These are phyloP conservation scores for Pseudohalonectria lignicola DNA, from an alignment of 2,329 filamentous ascomycete species.

Conservation along the genomic window DNA sequence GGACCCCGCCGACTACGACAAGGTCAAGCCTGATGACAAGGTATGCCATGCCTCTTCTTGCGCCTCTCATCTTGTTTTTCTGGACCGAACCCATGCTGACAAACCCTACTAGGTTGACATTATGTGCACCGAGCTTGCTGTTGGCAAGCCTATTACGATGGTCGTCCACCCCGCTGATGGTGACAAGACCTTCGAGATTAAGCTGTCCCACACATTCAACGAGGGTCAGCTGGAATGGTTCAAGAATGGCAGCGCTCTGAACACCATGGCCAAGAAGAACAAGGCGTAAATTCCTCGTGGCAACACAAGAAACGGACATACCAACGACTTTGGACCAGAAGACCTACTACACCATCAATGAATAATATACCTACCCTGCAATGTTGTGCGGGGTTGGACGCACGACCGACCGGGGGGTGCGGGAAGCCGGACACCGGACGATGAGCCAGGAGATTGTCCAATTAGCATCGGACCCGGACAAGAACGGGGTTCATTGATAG, in stretches of 20 bases:
- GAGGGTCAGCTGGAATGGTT: constrained; percentile 98
- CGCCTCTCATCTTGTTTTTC: neutral
- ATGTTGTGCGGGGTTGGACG: too few relatives aligned
- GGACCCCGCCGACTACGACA: constrained; percentile 94
- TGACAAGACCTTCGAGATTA: constrained; percentile 67
- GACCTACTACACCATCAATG: too few relatives aligned
- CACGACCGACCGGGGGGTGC: too few relatives aligned
- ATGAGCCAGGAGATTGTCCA: too few relatives aligned
- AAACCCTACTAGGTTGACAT: constrained; percentile 54
- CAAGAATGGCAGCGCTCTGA: constrained; percentile 92
- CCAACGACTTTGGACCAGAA: too few relatives aligned
- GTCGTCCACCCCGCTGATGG: constrained; percentile 86
- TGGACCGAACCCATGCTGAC: constrained; percentile 1
- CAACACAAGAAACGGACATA: too few relatives aligned
- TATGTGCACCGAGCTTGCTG: constrained; percentile 75
- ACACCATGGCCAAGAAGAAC: constrained; percentile 83
- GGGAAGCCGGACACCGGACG: too few relatives aligned
- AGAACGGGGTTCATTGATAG: too few relatives aligned
- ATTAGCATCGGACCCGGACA: too few relatives aligned
- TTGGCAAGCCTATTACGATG: constrained; percentile 89
- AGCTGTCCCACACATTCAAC: constrained; percentile 95
- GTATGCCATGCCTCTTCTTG: constrained; percentile 22
- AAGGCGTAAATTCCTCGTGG: too few relatives aligned
- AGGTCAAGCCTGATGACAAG: constrained; percentile 86
- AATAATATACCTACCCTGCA: too few relatives aligned